Base-by-base conservation (phyloP, 106 monocot genomes). In the Posidonia australis region DNA sequence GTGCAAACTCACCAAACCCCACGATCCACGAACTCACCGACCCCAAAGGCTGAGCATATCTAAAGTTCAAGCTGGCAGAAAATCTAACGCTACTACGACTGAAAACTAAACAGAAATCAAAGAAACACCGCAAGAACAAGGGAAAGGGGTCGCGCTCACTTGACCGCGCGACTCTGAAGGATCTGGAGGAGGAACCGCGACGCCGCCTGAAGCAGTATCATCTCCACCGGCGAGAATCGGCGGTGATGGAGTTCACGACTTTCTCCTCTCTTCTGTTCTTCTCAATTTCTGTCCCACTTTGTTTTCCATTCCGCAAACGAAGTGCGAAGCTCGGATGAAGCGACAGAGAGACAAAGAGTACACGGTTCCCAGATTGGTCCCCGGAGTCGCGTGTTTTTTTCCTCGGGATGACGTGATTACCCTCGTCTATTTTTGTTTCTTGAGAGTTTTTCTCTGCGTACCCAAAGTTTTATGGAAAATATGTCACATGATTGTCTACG, bases 141-240 rank as follows among this genome's bases (percentile, higher is more conserved):
- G 22, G 13, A 3, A 23, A 41, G 14, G 23, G 10, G 25, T 42
- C 9, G 41, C 6, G 22, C 54, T 66, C 42, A 84, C 93, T 70
- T 84, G 51, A 72, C 63, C 5, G 85, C 69, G 61, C 89, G 85
- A 62, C 79, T 80, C 58, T 75, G 65, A 20, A 80, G 60, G 75
- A 84, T 88, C 77, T 98, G 87, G 54, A 91, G 91, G 20, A 98
- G 80, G 72, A 98, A 98, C 69, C 73, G 73, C 9, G 98, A 98
- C 10, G 87, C 76, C 22, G 98, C 77, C 31, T 98, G 98, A 62
- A 98, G 76, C 10, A 98, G 80, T 58, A 98, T 87, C 90, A 91
- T 91, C 68, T 46, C 49, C 26, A 12, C 55, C 25, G 12, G 30
- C 11, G 19, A 2, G 54, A 13, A 25, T 25, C 23, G 54, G 19